Evolutionary conservation across 148 eudicot species (phyloP), one percentile per base, ranked within the genome.

Genomic region (Chenopodium berlandieri): DNA sequence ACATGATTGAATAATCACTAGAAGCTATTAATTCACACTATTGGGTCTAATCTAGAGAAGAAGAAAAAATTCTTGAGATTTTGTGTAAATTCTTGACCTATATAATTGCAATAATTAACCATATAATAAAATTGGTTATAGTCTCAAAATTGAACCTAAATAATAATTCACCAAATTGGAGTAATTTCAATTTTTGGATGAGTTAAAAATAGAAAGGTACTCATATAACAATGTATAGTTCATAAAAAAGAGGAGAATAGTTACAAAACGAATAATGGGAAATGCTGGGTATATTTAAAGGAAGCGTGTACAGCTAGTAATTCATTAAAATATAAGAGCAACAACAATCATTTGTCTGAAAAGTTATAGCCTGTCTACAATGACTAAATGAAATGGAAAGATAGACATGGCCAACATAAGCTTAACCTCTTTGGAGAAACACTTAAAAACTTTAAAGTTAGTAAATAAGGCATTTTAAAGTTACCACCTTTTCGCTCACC

Each of bases 301-400:
- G 79, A 78, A 80, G 83, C 80, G 83, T 80, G 83, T 76, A 80
- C 80, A 84, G 68, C 86, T 84, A 78, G 60, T 54, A 50, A 63
- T n/a, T 75, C 47, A 77, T 63, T 84, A 75, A 83, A 84, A 84
- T 76, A 77, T 46, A 37, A 44, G 22, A 75, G 58, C 44, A 71
- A 25, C 68, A 84, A 71, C 73, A 84, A 84, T 80, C 73, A 84
- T 80, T 62, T 84, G 83, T 84, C 83, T 77, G 71, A 80, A 81
- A 81, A 84, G 86, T 80, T 84, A 22, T 47, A 34, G 76, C 66
- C 75, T 83, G 83, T 81, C 81, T 83, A 8, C 82, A 67, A 83
- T 75, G 20, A 79, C 78, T 80, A 40, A 4, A 40, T 48, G 13
- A 50, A 40, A 23, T 71, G 25, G 13, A 80, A 64, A 80, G 46